Base-by-base conservation (phyloP, 148 eudicot genomes). In the Vaccinium myrtillus region DNA sequence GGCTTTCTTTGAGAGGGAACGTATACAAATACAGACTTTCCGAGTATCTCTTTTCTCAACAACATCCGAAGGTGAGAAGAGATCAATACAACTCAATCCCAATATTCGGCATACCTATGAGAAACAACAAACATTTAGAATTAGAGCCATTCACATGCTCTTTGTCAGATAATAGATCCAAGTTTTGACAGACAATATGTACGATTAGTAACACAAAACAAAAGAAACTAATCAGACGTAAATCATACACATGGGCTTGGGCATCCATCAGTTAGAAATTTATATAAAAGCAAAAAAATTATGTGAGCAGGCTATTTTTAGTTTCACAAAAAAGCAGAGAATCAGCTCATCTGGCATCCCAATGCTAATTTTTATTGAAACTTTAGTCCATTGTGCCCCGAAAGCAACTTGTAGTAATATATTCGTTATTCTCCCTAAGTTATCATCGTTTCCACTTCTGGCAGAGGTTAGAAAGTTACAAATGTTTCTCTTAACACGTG, bases 11-110 rank as follows among this genome's bases (percentile, higher is more conserved):
- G 96, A 91, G 43, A 95, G 87, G 55, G 93, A 93, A 39, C 98
- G 92, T 85, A 95, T 83, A 84, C 98, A 95, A 53, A 95, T 87
- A 91, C 98, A 95, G 83, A 95, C 98, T 90, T 93, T 93, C 77
- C 98, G 84, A 51, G 89, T 92, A 86, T 93, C 85, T 89, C 91
- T 89, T 83, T 88, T 93, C 89, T 95, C 95, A 54, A 95, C 98
- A 81, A 93, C 98, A 87, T 95, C 98, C 27, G 98, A 91, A 65
- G 98, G 93, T 61, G 94, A 90, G 88, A 95, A 93, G 75, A 95
- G 92, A 90, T 95, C 98, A 84, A 95, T 92, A 74, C 94, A 90
- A 86, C 87, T 87, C 89, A 95, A 79, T 36, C 96, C 98, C 89
- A 95, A 55, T 81, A 89, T 86, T 86, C 92, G 90, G 92, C 98